A percentile compares a stretch with the other conserved stretches of the same genome.
Evolutionary conservation across 139 green algal species (phyloP).

Genomic region (Asterochloris sp.): DNA sequence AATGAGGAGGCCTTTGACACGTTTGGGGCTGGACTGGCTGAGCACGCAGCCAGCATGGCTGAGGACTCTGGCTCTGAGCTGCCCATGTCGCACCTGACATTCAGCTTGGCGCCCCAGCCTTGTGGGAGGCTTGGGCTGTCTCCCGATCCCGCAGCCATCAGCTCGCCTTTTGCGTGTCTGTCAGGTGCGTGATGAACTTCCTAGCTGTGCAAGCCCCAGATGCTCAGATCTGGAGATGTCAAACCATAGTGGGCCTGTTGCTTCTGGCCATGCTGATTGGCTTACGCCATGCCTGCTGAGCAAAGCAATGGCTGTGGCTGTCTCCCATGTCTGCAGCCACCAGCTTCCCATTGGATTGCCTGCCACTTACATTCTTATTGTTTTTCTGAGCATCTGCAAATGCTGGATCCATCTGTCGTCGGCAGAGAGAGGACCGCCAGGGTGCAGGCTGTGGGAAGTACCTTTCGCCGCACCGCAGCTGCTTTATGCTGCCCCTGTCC

Average conservation of each 20-base stretch:
- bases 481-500: constrained; percentile 22
- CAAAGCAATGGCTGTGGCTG: not conserved
- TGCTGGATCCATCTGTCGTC: not conserved
- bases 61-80: not conserved
- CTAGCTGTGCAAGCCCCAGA: not conserved
- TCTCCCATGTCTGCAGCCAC: not conserved
- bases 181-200: constrained; percentile 4
- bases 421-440: no score
- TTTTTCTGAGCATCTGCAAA: no score
- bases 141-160: constrained; percentile 10
- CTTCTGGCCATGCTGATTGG: no score
- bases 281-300: not conserved
- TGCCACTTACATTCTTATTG: no score
- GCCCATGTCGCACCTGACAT: constrained; percentile 14
- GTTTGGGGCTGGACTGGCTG: constrained; percentile 10
- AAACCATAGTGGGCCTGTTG: no score
- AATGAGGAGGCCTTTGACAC: constrained; percentile 17
- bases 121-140: not conserved
- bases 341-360: not conserved
- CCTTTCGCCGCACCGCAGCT: constrained; percentile 35
- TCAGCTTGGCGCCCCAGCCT: not conserved
- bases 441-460: constrained; percentile 24
- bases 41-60: constrained; percentile 4
- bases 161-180: constrained; percentile 40
- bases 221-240: no score